Evolutionary conservation across 441 rosid species (phyloP).

Genomic region (Geranium incanum): DNA sequence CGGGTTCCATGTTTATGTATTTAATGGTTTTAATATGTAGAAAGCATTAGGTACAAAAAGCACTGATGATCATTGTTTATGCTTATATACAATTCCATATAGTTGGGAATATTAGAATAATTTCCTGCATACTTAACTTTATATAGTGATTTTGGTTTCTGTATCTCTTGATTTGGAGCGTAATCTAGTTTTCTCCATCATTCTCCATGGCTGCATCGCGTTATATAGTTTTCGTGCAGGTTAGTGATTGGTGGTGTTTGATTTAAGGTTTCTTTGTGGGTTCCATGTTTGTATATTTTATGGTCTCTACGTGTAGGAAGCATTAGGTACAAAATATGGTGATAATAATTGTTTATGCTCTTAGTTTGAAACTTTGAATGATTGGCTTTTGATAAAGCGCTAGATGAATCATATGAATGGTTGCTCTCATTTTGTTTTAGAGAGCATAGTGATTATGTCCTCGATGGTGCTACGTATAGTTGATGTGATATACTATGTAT

Average conservation of each 20-base stretch:
- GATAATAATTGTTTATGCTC: background rate
- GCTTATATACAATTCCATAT: background rate
- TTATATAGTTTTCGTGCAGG: background rate
- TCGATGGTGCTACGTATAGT: background rate
- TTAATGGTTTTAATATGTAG: background rate
- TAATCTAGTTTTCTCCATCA: slow-evolving; percentile 8
- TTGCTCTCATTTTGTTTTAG: background rate
- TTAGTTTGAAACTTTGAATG: background rate
- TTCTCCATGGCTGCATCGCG: background rate
- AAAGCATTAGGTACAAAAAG: background rate
- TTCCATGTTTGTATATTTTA: background rate
- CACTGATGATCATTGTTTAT: background rate
- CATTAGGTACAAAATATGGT: background rate
- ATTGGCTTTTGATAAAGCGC: background rate
- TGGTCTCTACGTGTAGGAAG: background rate
- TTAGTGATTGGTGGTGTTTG: background rate
- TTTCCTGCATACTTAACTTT: too few species aligned
- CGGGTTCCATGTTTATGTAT: background rate
- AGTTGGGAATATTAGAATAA: too few species aligned
- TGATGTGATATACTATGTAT: background rate
- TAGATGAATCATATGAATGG: background rate
- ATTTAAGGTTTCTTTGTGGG: background rate
- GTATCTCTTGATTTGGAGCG: slow-evolving; percentile 6
- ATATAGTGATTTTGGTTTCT: slow-evolving; percentile 9
- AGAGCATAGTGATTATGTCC: slow-evolving; percentile 1